These are phyloP conservation scores for Dicorynia guianensis DNA, from an alignment of 306 rosid species.

Conservation along the genomic window DNA sequence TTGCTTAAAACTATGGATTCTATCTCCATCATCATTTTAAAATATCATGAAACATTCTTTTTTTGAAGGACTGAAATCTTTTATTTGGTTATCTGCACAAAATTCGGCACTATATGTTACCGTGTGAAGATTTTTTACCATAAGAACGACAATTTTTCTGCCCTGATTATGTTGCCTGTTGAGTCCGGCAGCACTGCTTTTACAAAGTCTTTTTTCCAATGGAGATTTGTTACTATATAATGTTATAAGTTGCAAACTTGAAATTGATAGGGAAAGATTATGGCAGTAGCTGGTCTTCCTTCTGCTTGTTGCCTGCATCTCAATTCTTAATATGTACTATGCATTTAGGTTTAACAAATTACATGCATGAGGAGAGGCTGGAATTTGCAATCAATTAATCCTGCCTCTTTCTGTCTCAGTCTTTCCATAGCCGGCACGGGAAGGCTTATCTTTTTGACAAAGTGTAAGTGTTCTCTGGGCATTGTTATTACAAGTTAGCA, in stretches of 20 bases:
- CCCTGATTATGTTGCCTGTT: conserved; percentile 19
- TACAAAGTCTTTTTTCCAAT: background rate
- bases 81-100: background rate
- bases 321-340: conserved; percentile 12
- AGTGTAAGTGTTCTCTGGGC: conserved; percentile 57
- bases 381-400: conserved; percentile 32
- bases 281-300: background rate
- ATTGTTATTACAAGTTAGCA: conserved; percentile 12
- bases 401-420: conserved; percentile 47
- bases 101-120: conserved; percentile 10
- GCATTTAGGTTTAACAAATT: conserved; percentile 22
- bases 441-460: conserved; percentile 72
- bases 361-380: conserved; percentile 13
- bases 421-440: conserved; percentile 74
- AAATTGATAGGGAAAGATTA: background rate
- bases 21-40: conserved; percentile 17
- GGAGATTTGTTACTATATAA: background rate
- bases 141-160: conserved; percentile 7
- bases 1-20: background rate
- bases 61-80: conserved; percentile 8
- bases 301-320: conserved; percentile 25
- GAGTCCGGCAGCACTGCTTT: background rate
- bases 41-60: conserved; percentile 7
- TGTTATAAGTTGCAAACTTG: background rate
- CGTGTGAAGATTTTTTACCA: conserved; percentile 7